Evolutionary conservation across 208 protist genomes (phyloP).

Genomic region (Tritrichomonas foetus): DNA sequence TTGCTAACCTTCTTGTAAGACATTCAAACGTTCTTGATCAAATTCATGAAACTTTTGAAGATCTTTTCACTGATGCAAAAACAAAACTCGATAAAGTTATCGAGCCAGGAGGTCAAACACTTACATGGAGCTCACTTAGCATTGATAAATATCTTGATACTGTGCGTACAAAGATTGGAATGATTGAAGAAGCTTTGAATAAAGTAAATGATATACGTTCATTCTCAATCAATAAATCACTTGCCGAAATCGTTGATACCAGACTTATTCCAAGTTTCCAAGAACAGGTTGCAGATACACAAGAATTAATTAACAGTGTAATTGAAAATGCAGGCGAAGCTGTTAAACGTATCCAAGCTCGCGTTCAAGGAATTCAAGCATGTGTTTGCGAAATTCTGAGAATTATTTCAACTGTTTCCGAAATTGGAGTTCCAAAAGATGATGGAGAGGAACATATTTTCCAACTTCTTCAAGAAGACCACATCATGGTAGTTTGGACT

Average conservation of each 20-base stretch:
- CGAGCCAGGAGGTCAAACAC: background rate
- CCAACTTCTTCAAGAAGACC: background rate
- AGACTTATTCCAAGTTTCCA: background rate
- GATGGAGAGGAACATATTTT: background rate
- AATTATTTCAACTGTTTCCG: background rate
- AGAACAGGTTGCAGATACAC: background rate
- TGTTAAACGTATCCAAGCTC: background rate
- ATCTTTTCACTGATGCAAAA: background rate
- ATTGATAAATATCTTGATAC: background rate
- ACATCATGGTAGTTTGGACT: background rate
- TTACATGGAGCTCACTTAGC: slow-evolving; percentile 2
- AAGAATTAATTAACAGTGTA: background rate
- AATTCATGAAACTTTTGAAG: background rate
- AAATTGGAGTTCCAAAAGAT: background rate
- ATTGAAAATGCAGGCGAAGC: background rate
- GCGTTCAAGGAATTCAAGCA: background rate
- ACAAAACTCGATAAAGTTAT: background rate
- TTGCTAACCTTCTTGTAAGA: background rate
- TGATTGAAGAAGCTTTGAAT: background rate
- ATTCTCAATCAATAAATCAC: slow-evolving; percentile 30
- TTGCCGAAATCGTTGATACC: background rate
- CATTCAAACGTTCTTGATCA: background rate
- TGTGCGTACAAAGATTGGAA: background rate
- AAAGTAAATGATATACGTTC: background rate
- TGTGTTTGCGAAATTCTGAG: background rate